Evolutionary conservation across 257 asterid genomes (phyloP).

Genomic region (Fraxinus quadrangulata): DNA sequence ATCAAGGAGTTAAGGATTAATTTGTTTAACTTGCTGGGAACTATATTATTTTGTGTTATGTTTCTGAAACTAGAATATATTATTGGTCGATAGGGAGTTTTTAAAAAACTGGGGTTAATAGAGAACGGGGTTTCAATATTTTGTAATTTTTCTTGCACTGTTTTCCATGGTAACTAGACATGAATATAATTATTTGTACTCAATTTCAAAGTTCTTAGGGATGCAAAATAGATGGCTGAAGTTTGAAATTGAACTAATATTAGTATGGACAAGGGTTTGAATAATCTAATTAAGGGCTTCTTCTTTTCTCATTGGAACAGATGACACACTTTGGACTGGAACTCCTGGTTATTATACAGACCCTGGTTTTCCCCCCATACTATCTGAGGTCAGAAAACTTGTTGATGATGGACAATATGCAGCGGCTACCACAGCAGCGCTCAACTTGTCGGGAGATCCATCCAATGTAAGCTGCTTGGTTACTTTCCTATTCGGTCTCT

Average conservation of each 20-base stretch:
- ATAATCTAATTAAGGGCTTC: not conserved
- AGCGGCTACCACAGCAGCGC: slow-evolving; percentile 64
- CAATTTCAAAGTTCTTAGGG: not conserved
- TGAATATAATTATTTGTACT: not conserved
- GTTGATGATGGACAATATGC: slow-evolving; percentile 52
- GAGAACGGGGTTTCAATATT: not conserved
- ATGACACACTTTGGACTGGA: slow-evolving; percentile 90
- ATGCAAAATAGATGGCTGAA: not conserved
- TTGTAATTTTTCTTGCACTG: not conserved
- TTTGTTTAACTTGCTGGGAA: not conserved
- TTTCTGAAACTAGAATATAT: not conserved
- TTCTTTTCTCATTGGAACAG: slow-evolving; percentile 41
- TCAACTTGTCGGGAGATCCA: slow-evolving; percentile 46
- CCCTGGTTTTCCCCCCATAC: slow-evolving; percentile 43
- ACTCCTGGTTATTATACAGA: slow-evolving; percentile 58
- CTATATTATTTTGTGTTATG: not conserved
- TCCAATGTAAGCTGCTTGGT: slow-evolving; percentile 49
- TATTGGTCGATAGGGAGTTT: not conserved
- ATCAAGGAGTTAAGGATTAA: not conserved
- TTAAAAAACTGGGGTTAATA: not conserved
- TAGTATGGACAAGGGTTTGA: not conserved
- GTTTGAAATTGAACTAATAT: slow-evolving; percentile 9
- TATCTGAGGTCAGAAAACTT: slow-evolving; percentile 64
- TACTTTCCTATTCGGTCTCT: not conserved
- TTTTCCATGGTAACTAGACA: not conserved